phyloP scores from a whole-genome alignment of 345 rosid genomes.

The Sisymbrium altissimum region DNA sequence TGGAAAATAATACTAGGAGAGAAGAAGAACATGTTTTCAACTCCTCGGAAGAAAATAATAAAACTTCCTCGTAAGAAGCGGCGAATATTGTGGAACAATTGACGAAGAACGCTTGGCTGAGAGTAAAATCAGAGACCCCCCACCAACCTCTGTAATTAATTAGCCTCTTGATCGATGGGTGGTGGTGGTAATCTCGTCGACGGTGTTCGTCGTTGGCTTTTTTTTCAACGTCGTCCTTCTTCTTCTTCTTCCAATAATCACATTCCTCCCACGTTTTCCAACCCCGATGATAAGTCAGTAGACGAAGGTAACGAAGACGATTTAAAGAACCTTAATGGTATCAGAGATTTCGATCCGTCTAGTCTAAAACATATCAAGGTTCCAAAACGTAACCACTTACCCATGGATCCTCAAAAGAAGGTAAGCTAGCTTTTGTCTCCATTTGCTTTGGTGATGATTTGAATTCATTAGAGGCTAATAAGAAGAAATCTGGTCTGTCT shows the following conservation, averaged over 20 bases:
- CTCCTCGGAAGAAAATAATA: constrained; percentile 11
- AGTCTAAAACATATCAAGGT: constrained; percentile 48
- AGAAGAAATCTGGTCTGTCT: neutral
- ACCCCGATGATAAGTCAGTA: neutral
- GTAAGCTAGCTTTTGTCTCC: constrained; percentile 27
- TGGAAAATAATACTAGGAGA: neutral
- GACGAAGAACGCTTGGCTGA: constrained; percentile 32
- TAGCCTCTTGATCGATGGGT: constrained; percentile 42
- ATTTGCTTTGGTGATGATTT: neutral
- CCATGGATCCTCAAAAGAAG: constrained; percentile 76
- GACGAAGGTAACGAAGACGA: neutral
- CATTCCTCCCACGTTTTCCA: no score
- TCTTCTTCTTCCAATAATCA: constrained; percentile 22
- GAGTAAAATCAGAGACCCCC: constrained; percentile 16
- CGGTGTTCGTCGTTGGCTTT: constrained; percentile 79
- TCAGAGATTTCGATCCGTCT: constrained; percentile 44
- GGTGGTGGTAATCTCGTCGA: constrained; percentile 65
- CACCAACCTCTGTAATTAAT: neutral
- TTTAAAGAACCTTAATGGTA: neutral
- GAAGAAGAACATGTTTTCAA: constrained; percentile 16
- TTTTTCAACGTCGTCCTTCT: constrained; percentile 51
- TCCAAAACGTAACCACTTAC: constrained; percentile 45
- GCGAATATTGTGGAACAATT: constrained; percentile 27
- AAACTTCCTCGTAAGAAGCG: constrained; percentile 18
- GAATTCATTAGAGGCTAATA: no score